Evolutionary conservation across 352 stramenopile species (phyloP).

Genomic region (Globisporangium echinulatum): DNA sequence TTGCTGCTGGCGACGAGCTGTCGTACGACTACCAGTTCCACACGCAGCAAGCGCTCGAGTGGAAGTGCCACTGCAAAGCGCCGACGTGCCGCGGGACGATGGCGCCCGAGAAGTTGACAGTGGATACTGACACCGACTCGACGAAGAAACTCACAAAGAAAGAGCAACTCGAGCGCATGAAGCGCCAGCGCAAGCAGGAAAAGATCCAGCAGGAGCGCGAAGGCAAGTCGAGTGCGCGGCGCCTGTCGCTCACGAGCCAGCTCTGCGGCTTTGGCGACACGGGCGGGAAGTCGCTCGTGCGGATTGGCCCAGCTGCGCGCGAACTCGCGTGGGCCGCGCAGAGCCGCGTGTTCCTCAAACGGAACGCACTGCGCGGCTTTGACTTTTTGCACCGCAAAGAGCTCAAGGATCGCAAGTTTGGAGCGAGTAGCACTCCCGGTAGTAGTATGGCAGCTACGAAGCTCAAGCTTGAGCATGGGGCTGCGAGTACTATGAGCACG

Average conservation of each 20-base stretch:
- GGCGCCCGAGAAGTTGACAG: constrained; percentile 75
- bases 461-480: constrained; percentile 14
- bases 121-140: constrained; percentile 18
- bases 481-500: not conserved
- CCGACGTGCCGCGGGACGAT: constrained; percentile 82
- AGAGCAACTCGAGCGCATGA: constrained; percentile 57
- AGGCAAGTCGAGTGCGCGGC: constrained; percentile 48
- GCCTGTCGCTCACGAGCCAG: constrained; percentile 58
- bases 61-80: constrained; percentile 82
- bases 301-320: constrained; percentile 40
- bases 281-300: constrained; percentile 49
- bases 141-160: constrained; percentile 80
- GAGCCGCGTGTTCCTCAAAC: constrained; percentile 46
- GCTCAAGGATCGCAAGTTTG: constrained; percentile 34
- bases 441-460: not conserved
- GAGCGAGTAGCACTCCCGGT: too few species aligned
- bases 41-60: constrained; percentile 80
- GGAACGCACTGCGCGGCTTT: constrained; percentile 55
- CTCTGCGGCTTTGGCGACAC: constrained; percentile 44
- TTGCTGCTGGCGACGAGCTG: constrained; percentile 85
- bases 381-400: constrained; percentile 71
- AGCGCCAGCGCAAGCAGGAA: constrained; percentile 58
- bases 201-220: constrained; percentile 65
- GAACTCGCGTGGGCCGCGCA: constrained; percentile 57
- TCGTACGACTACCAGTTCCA: constrained; percentile 95